Evolutionary conservation across 805 yeast species (phyloP).

Genomic region (Suhomyces sp.): DNA sequence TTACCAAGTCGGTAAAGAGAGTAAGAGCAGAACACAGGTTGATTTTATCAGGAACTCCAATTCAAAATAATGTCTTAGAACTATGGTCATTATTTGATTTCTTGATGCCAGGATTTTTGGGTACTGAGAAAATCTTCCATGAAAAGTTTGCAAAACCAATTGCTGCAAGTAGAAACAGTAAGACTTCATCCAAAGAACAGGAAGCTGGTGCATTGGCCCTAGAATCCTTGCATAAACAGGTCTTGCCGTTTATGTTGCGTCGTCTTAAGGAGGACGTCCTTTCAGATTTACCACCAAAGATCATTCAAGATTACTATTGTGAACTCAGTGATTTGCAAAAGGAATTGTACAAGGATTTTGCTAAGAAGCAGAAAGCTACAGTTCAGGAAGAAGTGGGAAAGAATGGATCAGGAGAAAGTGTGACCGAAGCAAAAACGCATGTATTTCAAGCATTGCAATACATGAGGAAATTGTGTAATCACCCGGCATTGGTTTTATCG

Average conservation of each 20-base stretch:
- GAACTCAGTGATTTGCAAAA: constrained; percentile 90
- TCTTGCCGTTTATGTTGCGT: constrained; percentile 91
- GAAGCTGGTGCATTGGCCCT: constrained; percentile 96
- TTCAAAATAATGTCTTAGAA: constrained; percentile 94
- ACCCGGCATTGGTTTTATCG: constrained; percentile 86
- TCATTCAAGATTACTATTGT: constrained; percentile 97
- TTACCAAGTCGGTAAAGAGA: constrained; percentile 83
- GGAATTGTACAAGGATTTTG: constrained; percentile 84
- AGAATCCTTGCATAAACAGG: constrained; percentile 95
- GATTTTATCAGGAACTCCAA: constrained; percentile 94
- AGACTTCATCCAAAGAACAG: constrained; percentile 87
- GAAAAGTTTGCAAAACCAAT: constrained; percentile 98
- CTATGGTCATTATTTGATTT: constrained; percentile 97
- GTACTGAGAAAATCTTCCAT: constrained; percentile 90
- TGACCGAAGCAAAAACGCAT: constrained; percentile 70
- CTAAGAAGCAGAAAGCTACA: constrained; percentile 72
- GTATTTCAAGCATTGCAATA: constrained; percentile 97
- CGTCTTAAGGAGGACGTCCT: constrained; percentile 94
- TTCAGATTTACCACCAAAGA: constrained; percentile 95
- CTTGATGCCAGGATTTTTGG: constrained; percentile 97
- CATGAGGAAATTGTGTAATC: constrained; percentile 95
- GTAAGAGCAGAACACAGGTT: constrained; percentile 85
- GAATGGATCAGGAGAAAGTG: constrained; percentile 30
- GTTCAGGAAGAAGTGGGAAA: constrained; percentile 61
- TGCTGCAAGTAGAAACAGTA: constrained; percentile 86